Evolutionary conservation across 768 basidiomycete species (phyloP), one percentile per base, ranked within the genome.

Genomic region (Suillus clintonianus): DNA sequence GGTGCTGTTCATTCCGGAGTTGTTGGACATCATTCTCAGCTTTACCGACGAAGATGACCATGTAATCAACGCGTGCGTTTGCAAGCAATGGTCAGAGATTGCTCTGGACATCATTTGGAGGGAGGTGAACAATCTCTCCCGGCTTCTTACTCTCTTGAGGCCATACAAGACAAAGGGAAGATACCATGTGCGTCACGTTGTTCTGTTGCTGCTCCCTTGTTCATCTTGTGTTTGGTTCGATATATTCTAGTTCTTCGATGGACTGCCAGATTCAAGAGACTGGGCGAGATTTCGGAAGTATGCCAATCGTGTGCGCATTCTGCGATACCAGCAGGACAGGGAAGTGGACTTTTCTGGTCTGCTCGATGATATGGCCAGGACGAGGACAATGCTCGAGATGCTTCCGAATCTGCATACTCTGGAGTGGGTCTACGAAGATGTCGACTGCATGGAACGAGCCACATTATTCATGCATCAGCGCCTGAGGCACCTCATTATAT

Each of bases 31-130:
- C 71, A 76, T 90, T 10, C 85, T 89, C 71, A 73, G 72, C 37
- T 82, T 78, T 64, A 67, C 87, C 27, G 83, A 84, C 64, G 68
- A 68, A 9, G 37, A 62, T 2, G 71, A 80, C 4, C 82, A 85
- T 66, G 76, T 77, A 1, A 63, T 62, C 2, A 86, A 83, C 58
- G 86, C 84, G 3, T 73, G 76, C 36, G 86, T 89, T 17, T 89
- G 84, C 77, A 87, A 81, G 66, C 68, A 64, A 54, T 90, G 89
- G 89, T 85, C 83, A 2, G 80, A 84, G 13, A 72, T 85, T 30
- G 85, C 86, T 1, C 72, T 89, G 61, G 83, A 88, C 68, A 68
- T 76, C n/a, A 70, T 89, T 0, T 90, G 89, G 89, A 78, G 74
- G 59, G 80, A 86, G 2, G 81, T 88, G 8, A 72, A 78, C 58